These are phyloP conservation scores for Funneliformis mosseae DNA, from an alignment of 192 early-diverging fungal genomes.

Conservation along the genomic window DNA sequence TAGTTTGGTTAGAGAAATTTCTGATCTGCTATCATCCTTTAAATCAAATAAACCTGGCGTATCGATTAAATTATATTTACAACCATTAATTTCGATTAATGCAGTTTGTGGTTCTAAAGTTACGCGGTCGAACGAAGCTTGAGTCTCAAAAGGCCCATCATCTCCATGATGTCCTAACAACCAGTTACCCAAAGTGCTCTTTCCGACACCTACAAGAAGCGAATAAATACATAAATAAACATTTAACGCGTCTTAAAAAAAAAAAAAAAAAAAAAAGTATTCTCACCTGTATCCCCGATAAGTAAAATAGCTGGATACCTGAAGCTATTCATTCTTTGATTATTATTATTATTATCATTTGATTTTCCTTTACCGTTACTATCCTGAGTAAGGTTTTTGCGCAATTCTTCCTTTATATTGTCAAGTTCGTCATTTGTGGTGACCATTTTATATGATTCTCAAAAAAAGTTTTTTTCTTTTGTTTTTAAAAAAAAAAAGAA, in stretches of 20 bases:
- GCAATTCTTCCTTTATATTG: too few species aligned
- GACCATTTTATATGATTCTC: too few species aligned
- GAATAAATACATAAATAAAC: not conserved
- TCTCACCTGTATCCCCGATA: not conserved
- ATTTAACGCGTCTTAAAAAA: too few species aligned
- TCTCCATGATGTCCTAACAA: conserved; percentile 6
- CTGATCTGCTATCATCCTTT: not conserved
- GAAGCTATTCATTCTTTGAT: not conserved
- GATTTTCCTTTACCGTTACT: not conserved
- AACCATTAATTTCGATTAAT: not conserved
- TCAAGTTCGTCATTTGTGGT: too few species aligned
- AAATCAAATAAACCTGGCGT: not conserved
- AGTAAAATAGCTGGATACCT: not conserved
- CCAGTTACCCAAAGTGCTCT: conserved; percentile 16
- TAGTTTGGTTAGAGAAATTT: not conserved
- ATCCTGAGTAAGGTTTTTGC: too few species aligned
- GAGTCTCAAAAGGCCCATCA: not conserved
- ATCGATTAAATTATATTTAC: conserved; percentile 1
- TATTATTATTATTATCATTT: not conserved
- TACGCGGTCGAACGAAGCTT: not conserved
- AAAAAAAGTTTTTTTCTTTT: too few species aligned
- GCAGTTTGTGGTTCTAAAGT: not conserved
- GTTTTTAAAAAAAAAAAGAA: too few species aligned
- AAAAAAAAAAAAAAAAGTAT: too few species aligned
- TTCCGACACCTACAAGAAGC: not conserved